Conservation (phyloP, 192 early-diverging fungal genomes). For the Coemansia sp. region DNA sequence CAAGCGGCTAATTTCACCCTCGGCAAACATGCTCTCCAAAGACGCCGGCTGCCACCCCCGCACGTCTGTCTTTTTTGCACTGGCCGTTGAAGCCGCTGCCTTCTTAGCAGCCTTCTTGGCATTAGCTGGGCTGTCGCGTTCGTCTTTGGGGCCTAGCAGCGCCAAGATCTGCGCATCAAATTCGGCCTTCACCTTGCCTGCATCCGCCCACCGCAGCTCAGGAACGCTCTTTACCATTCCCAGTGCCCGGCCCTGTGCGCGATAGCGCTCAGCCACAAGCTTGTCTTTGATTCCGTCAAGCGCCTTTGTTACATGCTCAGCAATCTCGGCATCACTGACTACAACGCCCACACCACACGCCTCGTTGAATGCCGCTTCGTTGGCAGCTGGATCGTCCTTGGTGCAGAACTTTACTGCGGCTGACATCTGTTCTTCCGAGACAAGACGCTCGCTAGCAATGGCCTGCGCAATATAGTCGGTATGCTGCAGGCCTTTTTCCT, state of each 20-base stretch:
- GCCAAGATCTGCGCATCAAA: constrained; percentile 81
- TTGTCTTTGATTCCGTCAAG: constrained; percentile 66
- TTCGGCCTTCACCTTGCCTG: constrained; percentile 79
- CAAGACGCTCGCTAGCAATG: constrained; percentile 69
- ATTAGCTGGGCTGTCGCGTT: constrained; percentile 74
- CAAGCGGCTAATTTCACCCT: constrained; percentile 87
- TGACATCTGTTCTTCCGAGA: constrained; percentile 79
- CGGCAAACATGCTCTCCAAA: constrained; percentile 71
- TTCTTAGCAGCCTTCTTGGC: constrained; percentile 33
- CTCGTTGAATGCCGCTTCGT: constrained; percentile 73
- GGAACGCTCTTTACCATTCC: constrained; percentile 67
- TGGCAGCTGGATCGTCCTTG: constrained; percentile 57
- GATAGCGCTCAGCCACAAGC: constrained; percentile 83
- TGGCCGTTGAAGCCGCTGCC: constrained; percentile 16
- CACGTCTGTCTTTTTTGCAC: constrained; percentile 17
- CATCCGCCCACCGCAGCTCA: constrained; percentile 85
- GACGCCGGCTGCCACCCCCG: constrained; percentile 43
- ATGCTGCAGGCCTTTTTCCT: constrained; percentile 63
- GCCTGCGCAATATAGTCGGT: constrained; percentile 76
- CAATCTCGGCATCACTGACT: constrained; percentile 77
- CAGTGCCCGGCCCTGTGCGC: constrained; percentile 72
- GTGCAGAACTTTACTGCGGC: constrained; percentile 90
- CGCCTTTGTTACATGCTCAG: constrained; percentile 59
- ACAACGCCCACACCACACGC: constrained; percentile 92
- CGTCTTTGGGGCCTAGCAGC: constrained; percentile 97